A percentile compares a stretch with the other conserved stretches of the same genome.
These are phyloP conservation scores for Suillus subalutaceus DNA, from an alignment of 768 basidiomycete species.

Conservation along the genomic window DNA sequence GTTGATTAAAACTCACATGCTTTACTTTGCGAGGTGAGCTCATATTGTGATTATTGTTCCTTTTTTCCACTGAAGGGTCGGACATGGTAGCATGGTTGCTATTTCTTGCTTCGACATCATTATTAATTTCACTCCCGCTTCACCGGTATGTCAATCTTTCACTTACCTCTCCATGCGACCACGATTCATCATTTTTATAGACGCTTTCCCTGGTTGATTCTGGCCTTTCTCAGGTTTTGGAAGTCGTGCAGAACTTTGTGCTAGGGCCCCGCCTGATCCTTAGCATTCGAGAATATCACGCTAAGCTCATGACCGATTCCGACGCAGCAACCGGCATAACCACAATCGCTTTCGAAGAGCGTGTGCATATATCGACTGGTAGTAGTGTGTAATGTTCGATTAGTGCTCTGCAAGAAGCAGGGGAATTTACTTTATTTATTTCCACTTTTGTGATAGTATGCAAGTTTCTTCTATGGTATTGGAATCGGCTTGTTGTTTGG, in stretches of 20 bases:
- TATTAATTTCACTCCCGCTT: not conserved
- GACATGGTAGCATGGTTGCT: not conserved
- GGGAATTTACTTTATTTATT: too few relatives aligned
- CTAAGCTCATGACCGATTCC: not conserved
- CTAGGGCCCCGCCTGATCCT: not conserved
- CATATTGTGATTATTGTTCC: not conserved
- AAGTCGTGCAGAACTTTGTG: not conserved
- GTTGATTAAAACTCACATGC: not conserved
- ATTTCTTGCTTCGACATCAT: not conserved
- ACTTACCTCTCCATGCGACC: not conserved
- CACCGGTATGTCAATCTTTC: not conserved
- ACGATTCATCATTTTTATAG: not conserved
- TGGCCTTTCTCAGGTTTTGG: not conserved
- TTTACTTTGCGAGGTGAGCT: not conserved
- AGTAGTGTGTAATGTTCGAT: not conserved
- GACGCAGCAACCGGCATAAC: not conserved
- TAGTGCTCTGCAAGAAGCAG: too few relatives aligned
- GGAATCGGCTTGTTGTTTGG: too few relatives aligned
- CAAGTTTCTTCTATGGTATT: too few relatives aligned
- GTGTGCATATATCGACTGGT: not conserved
- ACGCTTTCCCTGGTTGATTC: fast-evolving
- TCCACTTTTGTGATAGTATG: too few relatives aligned
- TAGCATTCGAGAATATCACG: not conserved
- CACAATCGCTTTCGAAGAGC: not conserved
- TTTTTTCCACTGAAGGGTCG: not conserved